These are phyloP conservation scores for Pichia terricola DNA, from an alignment of 1,139 yeast genomes.

Conservation along the genomic window DNA sequence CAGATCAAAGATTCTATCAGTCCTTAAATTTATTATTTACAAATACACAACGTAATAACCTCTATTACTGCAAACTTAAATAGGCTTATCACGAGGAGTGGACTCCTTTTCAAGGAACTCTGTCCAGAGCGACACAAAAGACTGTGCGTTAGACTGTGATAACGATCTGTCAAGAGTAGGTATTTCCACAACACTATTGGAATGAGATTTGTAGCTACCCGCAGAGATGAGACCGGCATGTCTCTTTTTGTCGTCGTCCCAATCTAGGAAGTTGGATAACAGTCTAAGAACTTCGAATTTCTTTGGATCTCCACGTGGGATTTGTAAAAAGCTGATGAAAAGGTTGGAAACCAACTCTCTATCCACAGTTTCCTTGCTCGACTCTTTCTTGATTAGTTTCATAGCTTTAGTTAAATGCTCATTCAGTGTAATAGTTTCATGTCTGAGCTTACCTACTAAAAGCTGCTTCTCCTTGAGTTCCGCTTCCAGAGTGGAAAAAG, in stretches of 20 bases:
- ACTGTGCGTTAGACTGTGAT: constrained; percentile 43
- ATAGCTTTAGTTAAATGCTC: constrained; percentile 91
- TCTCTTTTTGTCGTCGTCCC: constrained; percentile 78
- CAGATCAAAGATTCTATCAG: no score
- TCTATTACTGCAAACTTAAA: background rate
- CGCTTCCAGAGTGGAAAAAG: constrained; percentile 32
- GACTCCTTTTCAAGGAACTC: constrained; percentile 75
- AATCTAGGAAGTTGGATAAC: constrained; percentile 70
- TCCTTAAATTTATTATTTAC: no score
- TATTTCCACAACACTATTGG: constrained; percentile 22
- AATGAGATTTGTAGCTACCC: constrained; percentile 22
- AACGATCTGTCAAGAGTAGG: constrained; percentile 17
- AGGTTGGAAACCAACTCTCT: constrained; percentile 82
- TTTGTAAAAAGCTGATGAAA: constrained; percentile 70
- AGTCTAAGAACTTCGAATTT: constrained; percentile 85
- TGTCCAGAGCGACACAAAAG: constrained; percentile 82
- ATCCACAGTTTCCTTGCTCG: constrained; percentile 71
- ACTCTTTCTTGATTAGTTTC: constrained; percentile 65
- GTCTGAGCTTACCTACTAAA: constrained; percentile 80
- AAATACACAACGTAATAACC: no score
- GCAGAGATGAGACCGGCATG: constrained; percentile 71
- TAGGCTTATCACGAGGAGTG: constrained; percentile 15
- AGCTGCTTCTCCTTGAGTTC: constrained; percentile 67
- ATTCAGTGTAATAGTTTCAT: constrained; percentile 89
- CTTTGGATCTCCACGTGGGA: constrained; percentile 90